phyloP scores from a whole-genome alignment of 495 filamentous ascomycete genomes.

The Jackrogersella multiformis region DNA sequence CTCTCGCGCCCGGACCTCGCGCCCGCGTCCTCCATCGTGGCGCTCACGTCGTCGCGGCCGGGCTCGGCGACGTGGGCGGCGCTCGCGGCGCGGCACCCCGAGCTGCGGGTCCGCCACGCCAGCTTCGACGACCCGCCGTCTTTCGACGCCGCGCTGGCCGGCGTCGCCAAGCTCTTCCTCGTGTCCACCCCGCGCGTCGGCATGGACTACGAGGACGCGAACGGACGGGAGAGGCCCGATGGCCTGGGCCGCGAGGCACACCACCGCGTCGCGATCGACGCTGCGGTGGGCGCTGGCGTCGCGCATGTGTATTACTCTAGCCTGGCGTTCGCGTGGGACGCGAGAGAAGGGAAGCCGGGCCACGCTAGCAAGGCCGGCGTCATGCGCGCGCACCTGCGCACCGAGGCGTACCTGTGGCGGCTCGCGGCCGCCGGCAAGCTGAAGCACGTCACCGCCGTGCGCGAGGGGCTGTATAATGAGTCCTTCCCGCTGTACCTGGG shows the following conservation, averaged over 20 bases:
- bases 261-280: constrained; percentile 65
- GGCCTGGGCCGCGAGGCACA: constrained; percentile 52
- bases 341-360: background rate
- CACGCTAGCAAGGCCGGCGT: constrained; percentile 56
- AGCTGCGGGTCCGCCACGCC: constrained; percentile 52
- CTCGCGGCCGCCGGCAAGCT: constrained; percentile 33
- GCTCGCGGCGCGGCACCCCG: constrained; percentile 42
- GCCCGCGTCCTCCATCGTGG: constrained; percentile 47
- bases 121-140: constrained; percentile 52
- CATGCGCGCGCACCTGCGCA: constrained; percentile 74
- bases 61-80: constrained; percentile 37
- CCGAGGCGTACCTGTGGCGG: constrained; percentile 64
- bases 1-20: constrained; percentile 48
- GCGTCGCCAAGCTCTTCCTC: constrained; percentile 59
- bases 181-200: constrained; percentile 52
- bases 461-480: constrained; percentile 74
- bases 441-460: constrained; percentile 61
- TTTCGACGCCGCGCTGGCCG: constrained; percentile 51
- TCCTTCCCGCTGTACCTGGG: constrained; percentile 75
- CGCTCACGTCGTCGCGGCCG: constrained; percentile 49
- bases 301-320: constrained; percentile 74
- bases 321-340: constrained; percentile 53
- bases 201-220: constrained; percentile 33
- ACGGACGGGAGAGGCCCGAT: constrained; percentile 39
- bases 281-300: constrained; percentile 65